Conservation (phyloP, 2,329 filamentous ascomycete genomes). For the Zasmidium citrigriseum region DNA sequence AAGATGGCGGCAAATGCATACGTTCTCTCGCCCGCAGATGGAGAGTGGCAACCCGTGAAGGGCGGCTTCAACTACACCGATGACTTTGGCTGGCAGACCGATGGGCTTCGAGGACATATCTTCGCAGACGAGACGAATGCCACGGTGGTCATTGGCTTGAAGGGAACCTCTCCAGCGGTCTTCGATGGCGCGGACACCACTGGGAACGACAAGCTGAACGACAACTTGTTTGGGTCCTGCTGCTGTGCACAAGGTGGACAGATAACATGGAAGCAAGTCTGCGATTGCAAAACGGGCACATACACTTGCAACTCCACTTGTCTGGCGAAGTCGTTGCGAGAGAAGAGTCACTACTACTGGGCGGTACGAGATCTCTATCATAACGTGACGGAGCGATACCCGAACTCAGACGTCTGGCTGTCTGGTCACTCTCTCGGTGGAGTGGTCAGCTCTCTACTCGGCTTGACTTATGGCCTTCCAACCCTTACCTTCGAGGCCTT, state of each 20-base stretch:
- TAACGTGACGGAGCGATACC: conserved; percentile 88
- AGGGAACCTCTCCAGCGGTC: conserved; percentile 73
- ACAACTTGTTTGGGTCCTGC: conserved; percentile 97
- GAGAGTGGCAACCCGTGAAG: conserved; percentile 82
- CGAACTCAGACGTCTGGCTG: conserved; percentile 81
- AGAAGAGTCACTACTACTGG: conserved; percentile 89
- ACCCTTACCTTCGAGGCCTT: conserved; percentile 93
- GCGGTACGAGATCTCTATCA: conserved; percentile 86
- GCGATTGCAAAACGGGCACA: conserved; percentile 83
- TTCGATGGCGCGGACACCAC: conserved; percentile 98
- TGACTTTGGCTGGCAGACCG: conserved; percentile 89
- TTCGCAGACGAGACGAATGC: conserved; percentile 84
- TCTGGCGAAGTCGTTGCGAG: conserved; percentile 69
- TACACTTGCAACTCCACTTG: conserved; percentile 94
- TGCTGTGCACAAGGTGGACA: conserved; percentile 94
- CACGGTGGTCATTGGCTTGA: conserved; percentile 88
- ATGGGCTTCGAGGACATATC: conserved; percentile 88
- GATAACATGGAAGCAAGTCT: conserved; percentile 87
- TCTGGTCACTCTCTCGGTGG: conserved; percentile 91
- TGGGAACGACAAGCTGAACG: conserved; percentile 95
- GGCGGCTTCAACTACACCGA: conserved; percentile 79
- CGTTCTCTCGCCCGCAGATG: conserved; percentile 67
- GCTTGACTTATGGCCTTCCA: conserved; percentile 86
- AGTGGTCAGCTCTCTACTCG: conserved; percentile 82
- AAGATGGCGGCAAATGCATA: conserved; percentile 91